Percentiles rank a stretch among this genome's conserved stretches.
Conservation (phyloP, 2,329 filamentous ascomycete genomes). For the Trichoderma lentiforme region DNA sequence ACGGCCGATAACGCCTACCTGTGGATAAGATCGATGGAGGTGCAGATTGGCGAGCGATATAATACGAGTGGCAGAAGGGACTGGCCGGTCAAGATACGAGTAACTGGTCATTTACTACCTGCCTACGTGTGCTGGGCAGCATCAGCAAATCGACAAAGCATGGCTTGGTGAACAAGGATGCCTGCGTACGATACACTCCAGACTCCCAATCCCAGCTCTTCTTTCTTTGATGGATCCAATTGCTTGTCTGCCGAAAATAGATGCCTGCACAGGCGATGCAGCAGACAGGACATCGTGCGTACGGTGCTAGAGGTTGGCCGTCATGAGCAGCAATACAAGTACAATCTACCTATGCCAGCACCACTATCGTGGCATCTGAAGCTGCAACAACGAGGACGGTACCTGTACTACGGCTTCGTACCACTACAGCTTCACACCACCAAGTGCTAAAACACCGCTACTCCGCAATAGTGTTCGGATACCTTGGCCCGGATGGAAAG, state of each 20-base stretch:
- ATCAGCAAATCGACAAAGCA: background rate
- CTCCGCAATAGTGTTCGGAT: background rate
- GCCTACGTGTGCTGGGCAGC: background rate
- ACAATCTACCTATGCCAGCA: background rate
- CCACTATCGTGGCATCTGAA: background rate
- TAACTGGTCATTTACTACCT: background rate
- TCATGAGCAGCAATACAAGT: background rate
- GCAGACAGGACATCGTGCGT: background rate
- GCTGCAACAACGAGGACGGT: background rate
- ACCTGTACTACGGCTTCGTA: background rate
- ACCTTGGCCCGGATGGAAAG: conserved; percentile 11
- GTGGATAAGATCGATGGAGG: conserved; percentile 14
- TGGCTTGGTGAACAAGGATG: background rate
- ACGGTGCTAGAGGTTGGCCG: background rate
- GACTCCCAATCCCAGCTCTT: background rate
- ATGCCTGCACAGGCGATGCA: background rate
- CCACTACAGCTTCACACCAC: background rate
- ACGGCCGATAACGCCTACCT: background rate
- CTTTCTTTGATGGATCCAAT: background rate
- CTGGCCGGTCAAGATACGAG: background rate
- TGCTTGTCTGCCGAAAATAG: background rate
- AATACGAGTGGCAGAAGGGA: background rate
- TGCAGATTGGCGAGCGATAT: conserved; percentile 17
- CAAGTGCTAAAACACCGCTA: background rate
- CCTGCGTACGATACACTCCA: background rate